These are phyloP conservation scores for Penicillium atrosanguineum DNA, from an alignment of 495 filamentous ascomycete species.

Conservation along the genomic window DNA sequence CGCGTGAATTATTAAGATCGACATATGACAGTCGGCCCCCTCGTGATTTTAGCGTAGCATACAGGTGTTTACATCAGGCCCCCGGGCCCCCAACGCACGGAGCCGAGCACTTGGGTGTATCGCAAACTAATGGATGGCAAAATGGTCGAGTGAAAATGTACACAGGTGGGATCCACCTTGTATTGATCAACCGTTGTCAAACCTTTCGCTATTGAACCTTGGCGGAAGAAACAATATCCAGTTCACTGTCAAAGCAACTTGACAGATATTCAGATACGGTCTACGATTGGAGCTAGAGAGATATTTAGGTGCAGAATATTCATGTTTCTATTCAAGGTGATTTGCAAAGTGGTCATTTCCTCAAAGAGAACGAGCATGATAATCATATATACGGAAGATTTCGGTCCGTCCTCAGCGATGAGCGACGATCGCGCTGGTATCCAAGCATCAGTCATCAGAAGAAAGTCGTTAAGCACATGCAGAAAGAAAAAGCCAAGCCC, in stretches of 20 bases:
- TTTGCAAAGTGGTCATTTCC: neutral
- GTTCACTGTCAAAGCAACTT: no score
- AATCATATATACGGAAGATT: conserved; percentile 4
- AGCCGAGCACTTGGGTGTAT: no score
- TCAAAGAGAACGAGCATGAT: neutral
- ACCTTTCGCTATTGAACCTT: no score
- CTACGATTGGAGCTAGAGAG: neutral
- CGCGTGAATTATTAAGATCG: neutral
- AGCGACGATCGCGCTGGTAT: neutral
- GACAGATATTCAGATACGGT: neutral
- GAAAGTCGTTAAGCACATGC: conserved; percentile 3
- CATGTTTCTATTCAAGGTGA: neutral
- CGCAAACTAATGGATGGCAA: neutral
- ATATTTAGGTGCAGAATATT: neutral
- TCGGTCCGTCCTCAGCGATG: neutral
- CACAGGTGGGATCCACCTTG: no score
- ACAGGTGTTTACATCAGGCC: neutral
- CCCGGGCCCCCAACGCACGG: no score
- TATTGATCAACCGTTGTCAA: no score
- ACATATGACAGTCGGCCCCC: neutral
- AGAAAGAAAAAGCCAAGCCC: conserved; percentile 10
- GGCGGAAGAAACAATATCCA: no score
- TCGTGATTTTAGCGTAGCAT: neutral
- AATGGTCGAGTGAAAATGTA: no score
- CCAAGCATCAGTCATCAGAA: conserved; percentile 16